These are phyloP conservation scores for Boletales sp. DNA, from an alignment of 768 basidiomycete genomes.

Conservation along the genomic window DNA sequence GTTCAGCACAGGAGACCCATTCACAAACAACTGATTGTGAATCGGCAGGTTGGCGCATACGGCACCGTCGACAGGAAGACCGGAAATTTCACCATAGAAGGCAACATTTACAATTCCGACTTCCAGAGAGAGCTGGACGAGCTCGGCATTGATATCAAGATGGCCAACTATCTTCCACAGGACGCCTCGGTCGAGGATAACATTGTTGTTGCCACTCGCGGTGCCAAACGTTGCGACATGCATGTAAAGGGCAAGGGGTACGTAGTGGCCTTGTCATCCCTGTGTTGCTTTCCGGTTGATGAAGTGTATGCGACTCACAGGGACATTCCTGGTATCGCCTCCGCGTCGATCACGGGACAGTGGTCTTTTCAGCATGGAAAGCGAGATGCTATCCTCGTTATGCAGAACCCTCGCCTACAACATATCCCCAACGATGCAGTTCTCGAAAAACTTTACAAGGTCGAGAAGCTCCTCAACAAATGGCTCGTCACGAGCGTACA, in stretches of 20 bases:
- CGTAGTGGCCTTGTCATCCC: background rate
- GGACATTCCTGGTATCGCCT: conserved; percentile 13
- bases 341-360: conserved; percentile 28
- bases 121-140: conserved; percentile 19
- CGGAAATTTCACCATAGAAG: conserved; percentile 30
- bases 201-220: conserved; percentile 22
- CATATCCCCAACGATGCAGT: conserved; percentile 19
- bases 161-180: conserved; percentile 17
- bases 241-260: conserved; percentile 14
- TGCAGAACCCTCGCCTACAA: conserved; percentile 26
- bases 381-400: conserved; percentile 30
- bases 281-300: background rate
- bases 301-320: background rate
- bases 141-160: conserved; percentile 6
- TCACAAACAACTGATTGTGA: background rate
- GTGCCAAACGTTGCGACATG: conserved; percentile 13
- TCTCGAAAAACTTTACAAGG: conserved; percentile 23
- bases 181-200: conserved; percentile 19
- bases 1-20: background rate
- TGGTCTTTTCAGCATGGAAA: conserved; percentile 30
- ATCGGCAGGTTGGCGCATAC: conserved; percentile 33
- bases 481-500: conserved; percentile 32
- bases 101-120: conserved; percentile 32
- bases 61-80: conserved; percentile 29
- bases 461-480: conserved; percentile 27